Conservation (phyloP, 2,329 filamentous ascomycete genomes). For the Penicillium sp. region DNA sequence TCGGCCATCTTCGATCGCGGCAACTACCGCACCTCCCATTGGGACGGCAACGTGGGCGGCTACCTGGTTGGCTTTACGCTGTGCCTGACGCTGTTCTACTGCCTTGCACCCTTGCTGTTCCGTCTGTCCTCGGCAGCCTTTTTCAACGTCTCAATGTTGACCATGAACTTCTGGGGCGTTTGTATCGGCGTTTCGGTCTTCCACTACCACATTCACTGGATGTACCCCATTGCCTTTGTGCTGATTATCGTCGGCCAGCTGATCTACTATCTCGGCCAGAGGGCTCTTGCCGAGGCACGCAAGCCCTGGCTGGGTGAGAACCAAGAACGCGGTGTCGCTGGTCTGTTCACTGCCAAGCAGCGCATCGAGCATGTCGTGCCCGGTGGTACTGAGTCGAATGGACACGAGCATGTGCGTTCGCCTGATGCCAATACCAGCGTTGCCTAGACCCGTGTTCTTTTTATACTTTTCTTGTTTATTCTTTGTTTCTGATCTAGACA, state of each 20-base stretch:
- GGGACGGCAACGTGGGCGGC: conserved; percentile 65
- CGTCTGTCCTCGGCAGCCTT: conserved; percentile 88
- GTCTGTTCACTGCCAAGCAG: conserved; percentile 78
- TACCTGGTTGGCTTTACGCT: conserved; percentile 90
- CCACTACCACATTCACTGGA: conserved; percentile 69
- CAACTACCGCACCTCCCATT: conserved; percentile 60
- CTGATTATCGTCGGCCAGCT: conserved; percentile 81
- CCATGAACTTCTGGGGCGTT: conserved; percentile 94
- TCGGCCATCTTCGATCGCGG: conserved; percentile 84
- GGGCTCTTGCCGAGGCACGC: conserved; percentile 74
- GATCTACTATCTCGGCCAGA: conserved; percentile 80
- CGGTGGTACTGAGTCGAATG: conserved; percentile 9
- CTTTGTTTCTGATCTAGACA: not conserved
- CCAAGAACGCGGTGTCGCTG: conserved; percentile 74
- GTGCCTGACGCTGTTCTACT: conserved; percentile 78
- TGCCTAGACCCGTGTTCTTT: conserved; percentile 1
- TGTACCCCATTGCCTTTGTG: conserved; percentile 95
- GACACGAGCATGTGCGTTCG: conserved; percentile 11
- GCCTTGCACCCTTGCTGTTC: conserved; percentile 77
- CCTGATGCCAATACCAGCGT: conserved; percentile 10
- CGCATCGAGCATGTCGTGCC: conserved; percentile 49
- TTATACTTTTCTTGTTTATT: not conserved
- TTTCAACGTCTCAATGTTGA: conserved; percentile 92
- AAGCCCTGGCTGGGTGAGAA: conserved; percentile 92
- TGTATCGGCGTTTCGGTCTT: conserved; percentile 89